Conservation (phyloP, 169 alveolate genomes). For the Cyclospora cayetanensis region DNA sequence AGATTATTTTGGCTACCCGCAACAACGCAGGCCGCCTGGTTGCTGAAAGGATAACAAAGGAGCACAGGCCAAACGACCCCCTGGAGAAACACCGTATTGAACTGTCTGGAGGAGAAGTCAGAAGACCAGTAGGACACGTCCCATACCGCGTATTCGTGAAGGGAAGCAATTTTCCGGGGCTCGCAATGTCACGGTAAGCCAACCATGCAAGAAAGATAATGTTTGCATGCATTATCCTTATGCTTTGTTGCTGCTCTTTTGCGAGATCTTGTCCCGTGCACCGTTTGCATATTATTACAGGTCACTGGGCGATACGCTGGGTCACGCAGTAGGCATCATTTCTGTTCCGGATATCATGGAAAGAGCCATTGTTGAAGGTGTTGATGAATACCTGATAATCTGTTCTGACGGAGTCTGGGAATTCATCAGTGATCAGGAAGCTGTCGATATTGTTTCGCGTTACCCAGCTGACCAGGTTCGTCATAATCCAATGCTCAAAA, state of each 20-base stretch:
- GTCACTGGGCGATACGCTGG: conserved; percentile 74
- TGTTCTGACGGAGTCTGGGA: conserved; percentile 91
- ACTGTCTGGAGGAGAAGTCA: conserved; percentile 47
- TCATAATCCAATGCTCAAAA: neutral
- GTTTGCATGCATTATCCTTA: neutral
- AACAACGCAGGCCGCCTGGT: conserved; percentile 8
- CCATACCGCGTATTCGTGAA: conserved; percentile 88
- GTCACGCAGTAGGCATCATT: conserved; percentile 59
- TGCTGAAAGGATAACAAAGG: conserved; percentile 37
- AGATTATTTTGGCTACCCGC: conserved; percentile 82
- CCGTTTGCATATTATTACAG: conserved; percentile 14
- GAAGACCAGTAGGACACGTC: conserved; percentile 69
- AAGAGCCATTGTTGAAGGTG: conserved; percentile 65
- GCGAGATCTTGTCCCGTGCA: neutral
- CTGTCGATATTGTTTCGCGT: conserved; percentile 78
- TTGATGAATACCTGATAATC: conserved; percentile 80
- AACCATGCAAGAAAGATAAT: neutral
- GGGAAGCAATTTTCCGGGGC: conserved; percentile 88
- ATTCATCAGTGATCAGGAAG: conserved; percentile 86
- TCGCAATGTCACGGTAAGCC: conserved; percentile 85
- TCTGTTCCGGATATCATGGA: conserved; percentile 66
- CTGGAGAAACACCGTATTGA: neutral
- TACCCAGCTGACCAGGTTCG: neutral
- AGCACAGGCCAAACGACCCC: conserved; percentile 59
- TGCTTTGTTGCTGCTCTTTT: neutral